Evolutionary conservation across 2,329 filamentous ascomycete genomes (phyloP), one percentile per base, ranked within the genome.

Genomic region (Penicillium sclerotigenum): DNA sequence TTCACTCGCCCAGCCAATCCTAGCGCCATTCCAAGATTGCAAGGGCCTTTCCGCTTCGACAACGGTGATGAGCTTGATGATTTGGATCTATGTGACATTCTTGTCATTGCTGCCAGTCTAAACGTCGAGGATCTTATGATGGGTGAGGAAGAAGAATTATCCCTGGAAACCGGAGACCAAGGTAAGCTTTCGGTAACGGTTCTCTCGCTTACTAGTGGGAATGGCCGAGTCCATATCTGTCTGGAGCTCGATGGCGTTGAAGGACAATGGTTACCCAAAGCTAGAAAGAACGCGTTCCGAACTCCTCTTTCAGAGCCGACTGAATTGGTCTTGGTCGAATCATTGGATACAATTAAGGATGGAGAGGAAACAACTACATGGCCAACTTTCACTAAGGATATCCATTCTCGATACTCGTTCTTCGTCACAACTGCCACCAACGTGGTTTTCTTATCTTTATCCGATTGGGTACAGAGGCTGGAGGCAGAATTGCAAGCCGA

Each of bases 221-320:
- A 76, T 22, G 80, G 80, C 42, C 77, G 81, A 52, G 75, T 87
- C 8, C 81, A 85, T 59, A 69, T 86, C 31, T 86, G 81, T 58
- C 75, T 87, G 28, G 83, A 87, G 61, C 68, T 86, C 31, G 81
- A 86, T 48, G 84, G 83, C 0, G 79, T 87, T 3, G 79, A 85
- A 61, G 84, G 82, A 8, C 81, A 84, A 63, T 87, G 85, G 85
- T 77, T 87, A 8, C 84, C 84, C 1, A 76, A 73, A 51, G 69
- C 70, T 18, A 73, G 66, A 49, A 74, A 70, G 47, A 74, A 73
- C 48, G 66, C 71, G 1, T 79, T 79, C 62, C 71, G 67, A 26
- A 71, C 73, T 13, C 75, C 76, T 34, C 54, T 73, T 18, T 73
- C 72, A 4, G 74, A 78, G 22, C 70, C 75, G 10, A 70, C 73